phyloP scores from a whole-genome alignment of 2,329 filamentous ascomycete species.

The Beauveria australis region DNA sequence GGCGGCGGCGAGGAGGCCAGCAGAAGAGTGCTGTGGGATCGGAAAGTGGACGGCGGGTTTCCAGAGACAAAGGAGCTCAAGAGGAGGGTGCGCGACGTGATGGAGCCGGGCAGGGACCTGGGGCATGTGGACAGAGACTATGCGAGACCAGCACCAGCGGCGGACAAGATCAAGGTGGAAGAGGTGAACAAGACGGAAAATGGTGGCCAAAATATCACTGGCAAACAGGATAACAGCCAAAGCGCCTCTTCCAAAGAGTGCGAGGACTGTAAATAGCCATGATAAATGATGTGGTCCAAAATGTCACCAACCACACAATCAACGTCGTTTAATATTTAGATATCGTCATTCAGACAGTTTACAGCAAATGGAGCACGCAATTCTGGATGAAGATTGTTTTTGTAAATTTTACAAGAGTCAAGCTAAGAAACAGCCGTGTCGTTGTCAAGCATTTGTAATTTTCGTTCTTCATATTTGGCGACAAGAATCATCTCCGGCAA shows the following conservation, averaged over 20 bases:
- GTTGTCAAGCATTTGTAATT: conserved; percentile 14
- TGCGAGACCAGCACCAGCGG: neutral
- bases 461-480: conserved; percentile 4
- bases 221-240: neutral
- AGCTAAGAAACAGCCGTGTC: conserved; percentile 36
- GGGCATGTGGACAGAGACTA: conserved; percentile 68
- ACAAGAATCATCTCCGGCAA: neutral
- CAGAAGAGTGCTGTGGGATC: conserved; percentile 69
- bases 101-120: conserved; percentile 68
- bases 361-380: neutral
- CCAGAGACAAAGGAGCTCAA: conserved; percentile 92
- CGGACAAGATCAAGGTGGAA: neutral
- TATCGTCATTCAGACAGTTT: neutral
- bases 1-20: conserved; percentile 9
- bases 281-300: neutral
- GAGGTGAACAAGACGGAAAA: neutral
- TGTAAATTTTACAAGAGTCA: conserved; percentile 30
- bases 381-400: conserved; percentile 20
- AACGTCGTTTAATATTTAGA: neutral
- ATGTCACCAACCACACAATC: neutral
- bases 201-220: neutral
- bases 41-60: conserved; percentile 80
- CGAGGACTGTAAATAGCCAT: conserved; percentile 8
- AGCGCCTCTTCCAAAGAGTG: conserved; percentile 8
- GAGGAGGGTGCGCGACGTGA: conserved; percentile 69